phyloP scores from a whole-genome alignment of 495 filamentous ascomycete species.

The Lasiosphaeria miniovina region DNA sequence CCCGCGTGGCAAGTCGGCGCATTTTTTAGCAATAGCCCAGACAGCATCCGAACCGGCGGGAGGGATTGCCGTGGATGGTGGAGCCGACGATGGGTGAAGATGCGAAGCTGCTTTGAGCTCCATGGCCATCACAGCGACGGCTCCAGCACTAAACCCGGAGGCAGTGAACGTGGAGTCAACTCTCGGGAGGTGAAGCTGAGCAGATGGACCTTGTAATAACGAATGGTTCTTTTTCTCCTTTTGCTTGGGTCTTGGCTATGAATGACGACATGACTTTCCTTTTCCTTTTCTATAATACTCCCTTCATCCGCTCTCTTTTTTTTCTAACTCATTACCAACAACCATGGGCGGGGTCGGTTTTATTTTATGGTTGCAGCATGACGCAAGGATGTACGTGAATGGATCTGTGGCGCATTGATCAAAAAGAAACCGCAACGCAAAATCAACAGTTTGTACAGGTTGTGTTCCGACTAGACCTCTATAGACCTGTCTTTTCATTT shows the following conservation, averaged over 20 bases:
- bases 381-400: background rate
- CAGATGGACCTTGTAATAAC: constrained; percentile 5
- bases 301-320: background rate
- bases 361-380: background rate
- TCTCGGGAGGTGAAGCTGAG: background rate
- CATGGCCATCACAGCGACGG: background rate
- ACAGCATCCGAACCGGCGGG: constrained; percentile 21
- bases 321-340: no score
- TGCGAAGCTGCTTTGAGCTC: background rate
- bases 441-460: background rate
- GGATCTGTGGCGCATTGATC: background rate
- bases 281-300: background rate
- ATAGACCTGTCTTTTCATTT: background rate
- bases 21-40: constrained; percentile 26
- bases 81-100: constrained; percentile 1
- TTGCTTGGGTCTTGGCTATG: background rate
- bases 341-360: no score
- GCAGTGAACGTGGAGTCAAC: background rate
- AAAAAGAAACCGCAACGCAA: background rate
- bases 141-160: background rate
- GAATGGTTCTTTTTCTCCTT: background rate
- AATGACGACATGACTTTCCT: background rate
- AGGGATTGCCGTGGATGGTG: constrained; percentile 3
- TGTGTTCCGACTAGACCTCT: background rate
- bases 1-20: constrained; percentile 10